A percentile compares a stretch with the other conserved stretches of the same genome.
Conservation (phyloP, 257 asterid genomes). For the Primulina huaijiensis region DNA sequence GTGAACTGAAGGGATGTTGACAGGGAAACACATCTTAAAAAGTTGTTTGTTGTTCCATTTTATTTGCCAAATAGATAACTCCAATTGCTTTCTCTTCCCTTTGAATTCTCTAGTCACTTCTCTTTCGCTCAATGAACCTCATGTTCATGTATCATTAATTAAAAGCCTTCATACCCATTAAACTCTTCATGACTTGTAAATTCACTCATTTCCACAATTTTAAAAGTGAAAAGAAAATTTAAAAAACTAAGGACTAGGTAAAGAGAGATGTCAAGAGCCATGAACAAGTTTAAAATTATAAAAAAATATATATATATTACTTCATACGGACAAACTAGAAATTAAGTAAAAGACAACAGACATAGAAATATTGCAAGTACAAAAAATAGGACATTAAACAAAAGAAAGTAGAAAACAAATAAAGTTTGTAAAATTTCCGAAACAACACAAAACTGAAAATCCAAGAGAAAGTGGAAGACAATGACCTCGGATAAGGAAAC, state of each 20-base stretch:
- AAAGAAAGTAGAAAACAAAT: background rate
- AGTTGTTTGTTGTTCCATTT: background rate
- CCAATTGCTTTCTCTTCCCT: background rate
- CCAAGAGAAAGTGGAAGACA: slow-evolving; percentile 3
- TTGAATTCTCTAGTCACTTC: background rate
- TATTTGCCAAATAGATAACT: background rate
- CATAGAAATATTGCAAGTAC: too few species aligned
- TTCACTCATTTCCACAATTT: background rate
- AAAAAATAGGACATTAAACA: background rate
- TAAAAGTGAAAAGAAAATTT: background rate
- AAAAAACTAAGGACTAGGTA: too few species aligned
- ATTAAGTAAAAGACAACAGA: too few species aligned
- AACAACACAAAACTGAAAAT: background rate
- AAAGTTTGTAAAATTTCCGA: background rate
- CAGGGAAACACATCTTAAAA: too few species aligned
- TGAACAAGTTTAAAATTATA: too few species aligned
- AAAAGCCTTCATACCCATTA: background rate
- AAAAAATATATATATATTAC: too few species aligned
- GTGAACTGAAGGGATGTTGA: too few species aligned
- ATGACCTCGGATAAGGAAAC: slow-evolving; percentile 97
- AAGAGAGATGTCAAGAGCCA: too few species aligned
- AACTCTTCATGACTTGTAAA: background rate
- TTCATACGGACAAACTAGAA: too few species aligned
- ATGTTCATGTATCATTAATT: background rate
- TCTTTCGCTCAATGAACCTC: background rate